phyloP scores from a whole-genome alignment of 345 rosid species.

The Anastatica hierochuntica region DNA sequence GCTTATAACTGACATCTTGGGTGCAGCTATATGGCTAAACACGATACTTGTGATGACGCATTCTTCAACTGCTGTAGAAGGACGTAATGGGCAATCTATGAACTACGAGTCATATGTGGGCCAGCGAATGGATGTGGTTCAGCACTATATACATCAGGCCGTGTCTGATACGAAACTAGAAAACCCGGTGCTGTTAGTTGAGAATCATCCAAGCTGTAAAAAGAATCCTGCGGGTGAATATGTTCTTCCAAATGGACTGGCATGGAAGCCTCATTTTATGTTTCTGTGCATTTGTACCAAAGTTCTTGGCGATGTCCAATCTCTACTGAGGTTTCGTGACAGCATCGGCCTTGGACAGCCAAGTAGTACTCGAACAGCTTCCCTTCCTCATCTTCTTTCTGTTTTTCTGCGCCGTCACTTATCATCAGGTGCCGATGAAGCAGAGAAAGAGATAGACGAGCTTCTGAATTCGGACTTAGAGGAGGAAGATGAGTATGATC shows the following conservation, averaged over 20 bases:
- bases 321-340: slow-evolving; percentile 48
- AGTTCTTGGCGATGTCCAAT: slow-evolving; percentile 66
- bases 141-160: slow-evolving; percentile 62
- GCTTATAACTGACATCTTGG: slow-evolving; percentile 71
- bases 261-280: slow-evolving; percentile 72
- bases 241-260: slow-evolving; percentile 76
- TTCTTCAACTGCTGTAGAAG: slow-evolving; percentile 65
- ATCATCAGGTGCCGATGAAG: slow-evolving; percentile 37
- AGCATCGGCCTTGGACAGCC: slow-evolving; percentile 57
- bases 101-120: slow-evolving; percentile 64
- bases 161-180: slow-evolving; percentile 61
- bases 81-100: slow-evolving; percentile 51
- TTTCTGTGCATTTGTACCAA: slow-evolving; percentile 59
- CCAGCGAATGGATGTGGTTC: slow-evolving; percentile 60
- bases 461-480: slow-evolving; percentile 39
- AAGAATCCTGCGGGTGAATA: slow-evolving; percentile 59
- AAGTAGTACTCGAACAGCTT: slow-evolving; percentile 44
- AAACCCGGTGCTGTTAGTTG: slow-evolving; percentile 68
- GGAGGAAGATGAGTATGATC: slow-evolving; percentile 78
- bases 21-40: slow-evolving; percentile 76
- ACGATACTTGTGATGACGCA: slow-evolving; percentile 85
- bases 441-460: slow-evolving; percentile 41
- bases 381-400: slow-evolving; percentile 88
- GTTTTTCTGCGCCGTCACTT: slow-evolving; percentile 53
- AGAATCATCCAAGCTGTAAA: slow-evolving; percentile 67